phyloP scores from a whole-genome alignment of 495 filamentous ascomycete genomes.

The Neurospora sp. region DNA sequence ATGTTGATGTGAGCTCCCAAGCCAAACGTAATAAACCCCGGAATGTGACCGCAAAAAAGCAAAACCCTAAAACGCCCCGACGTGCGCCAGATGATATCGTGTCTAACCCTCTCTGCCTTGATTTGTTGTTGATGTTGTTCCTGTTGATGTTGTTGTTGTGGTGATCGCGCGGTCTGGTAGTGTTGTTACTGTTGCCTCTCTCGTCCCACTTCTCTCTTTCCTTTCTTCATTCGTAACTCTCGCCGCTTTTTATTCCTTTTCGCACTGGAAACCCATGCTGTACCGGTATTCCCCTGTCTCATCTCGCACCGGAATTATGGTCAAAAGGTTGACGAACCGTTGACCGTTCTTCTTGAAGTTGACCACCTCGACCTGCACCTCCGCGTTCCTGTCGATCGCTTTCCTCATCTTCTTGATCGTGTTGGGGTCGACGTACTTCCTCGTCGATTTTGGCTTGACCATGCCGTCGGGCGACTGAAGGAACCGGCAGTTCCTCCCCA shows the following conservation, averaged over 20 bases:
- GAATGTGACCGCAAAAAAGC: not conserved
- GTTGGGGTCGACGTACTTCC: conserved; percentile 27
- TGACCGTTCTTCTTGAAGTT: conserved; percentile 42
- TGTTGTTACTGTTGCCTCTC: not conserved
- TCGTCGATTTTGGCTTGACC: conserved; percentile 17
- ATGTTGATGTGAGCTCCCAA: not conserved
- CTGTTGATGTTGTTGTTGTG: not conserved
- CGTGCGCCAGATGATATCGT: not conserved
- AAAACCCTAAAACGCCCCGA: not conserved
- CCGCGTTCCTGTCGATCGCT: conserved; percentile 27
- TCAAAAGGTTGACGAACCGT: conserved; percentile 36
- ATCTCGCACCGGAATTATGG: conserved; percentile 35
- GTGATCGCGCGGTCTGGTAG: not conserved
- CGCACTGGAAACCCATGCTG: conserved; percentile 36
- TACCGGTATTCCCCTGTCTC: conserved; percentile 22
- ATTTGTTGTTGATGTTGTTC: not conserved
- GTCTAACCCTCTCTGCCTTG: not conserved
- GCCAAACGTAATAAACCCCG: not conserved
- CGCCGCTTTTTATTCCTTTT: conserved; percentile 3
- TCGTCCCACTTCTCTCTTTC: not conserved
- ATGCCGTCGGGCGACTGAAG: conserved; percentile 34
- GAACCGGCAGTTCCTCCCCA: conserved; percentile 45
- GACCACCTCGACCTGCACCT: conserved; percentile 33
- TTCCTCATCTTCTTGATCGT: conserved; percentile 28
- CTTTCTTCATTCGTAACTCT: not conserved